Conservation (phyloP, 148 eudicot genomes). For the Chenopodium berlandieri region DNA sequence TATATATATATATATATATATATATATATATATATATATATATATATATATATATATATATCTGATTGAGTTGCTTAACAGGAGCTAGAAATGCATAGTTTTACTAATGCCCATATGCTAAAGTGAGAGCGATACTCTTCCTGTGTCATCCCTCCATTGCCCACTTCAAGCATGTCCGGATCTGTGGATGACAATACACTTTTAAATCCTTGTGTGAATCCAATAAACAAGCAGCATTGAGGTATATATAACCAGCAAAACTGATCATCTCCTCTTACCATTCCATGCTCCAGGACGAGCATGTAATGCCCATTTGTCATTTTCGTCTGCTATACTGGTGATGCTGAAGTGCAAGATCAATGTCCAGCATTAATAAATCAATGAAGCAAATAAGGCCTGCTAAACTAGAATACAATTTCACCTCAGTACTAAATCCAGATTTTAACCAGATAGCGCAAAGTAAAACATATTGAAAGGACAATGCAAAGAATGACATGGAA, state of each 20-base stretch:
- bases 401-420: too few species aligned
- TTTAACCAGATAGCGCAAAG: too few species aligned
- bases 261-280: constrained; percentile 35
- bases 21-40: too few species aligned
- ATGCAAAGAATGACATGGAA: too few species aligned
- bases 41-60: too few species aligned
- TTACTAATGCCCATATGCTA: constrained; percentile 87
- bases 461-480: too few species aligned
- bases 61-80: too few species aligned
- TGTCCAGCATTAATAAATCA: background rate
- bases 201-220: too few species aligned
- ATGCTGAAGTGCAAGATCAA: constrained; percentile 35
- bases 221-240: too few species aligned
- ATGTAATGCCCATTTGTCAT: constrained; percentile 63
- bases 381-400: background rate
- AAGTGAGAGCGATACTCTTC: constrained; percentile 82
- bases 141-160: constrained; percentile 83
- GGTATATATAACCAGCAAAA: too few species aligned
- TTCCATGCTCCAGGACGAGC: constrained; percentile 91
- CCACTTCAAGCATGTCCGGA: constrained; percentile 96
- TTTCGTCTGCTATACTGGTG: constrained; percentile 54
- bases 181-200: constrained; percentile 33
- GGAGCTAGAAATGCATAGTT: constrained; percentile 32
- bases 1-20: too few species aligned
- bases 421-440: too few species aligned